A percentile compares a stretch with the other conserved stretches of the same genome.
Evolutionary conservation across 164 flowering plant genomes (phyloP).

Genomic region (Annona cherimola): DNA sequence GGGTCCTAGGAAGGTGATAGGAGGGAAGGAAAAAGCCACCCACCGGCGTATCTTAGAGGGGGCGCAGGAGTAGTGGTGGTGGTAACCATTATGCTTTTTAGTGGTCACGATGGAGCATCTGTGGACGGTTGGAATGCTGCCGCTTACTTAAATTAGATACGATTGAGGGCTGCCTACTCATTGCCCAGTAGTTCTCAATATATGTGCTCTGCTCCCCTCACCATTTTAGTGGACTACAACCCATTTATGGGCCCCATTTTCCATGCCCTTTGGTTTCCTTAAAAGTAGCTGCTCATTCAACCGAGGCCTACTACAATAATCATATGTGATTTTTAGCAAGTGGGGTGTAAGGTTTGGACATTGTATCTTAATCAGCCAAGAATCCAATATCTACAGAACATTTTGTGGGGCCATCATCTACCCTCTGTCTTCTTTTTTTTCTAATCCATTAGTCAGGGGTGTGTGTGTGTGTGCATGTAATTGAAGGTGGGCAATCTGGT

Average conservation of each 20-base stretch:
- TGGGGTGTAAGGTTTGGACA: too few relatives aligned
- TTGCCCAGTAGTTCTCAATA: not conserved
- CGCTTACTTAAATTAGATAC: not conserved
- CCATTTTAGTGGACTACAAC: not conserved
- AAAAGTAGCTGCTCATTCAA: not conserved
- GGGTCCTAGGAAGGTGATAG: not conserved
- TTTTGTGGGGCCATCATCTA: too few relatives aligned
- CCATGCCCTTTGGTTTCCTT: not conserved
- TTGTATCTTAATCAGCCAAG: too few relatives aligned
- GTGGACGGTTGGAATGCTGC: not conserved
- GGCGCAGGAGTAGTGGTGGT: not conserved
- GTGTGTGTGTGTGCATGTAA: too few relatives aligned
- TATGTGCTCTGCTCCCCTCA: not conserved
- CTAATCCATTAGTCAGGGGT: too few relatives aligned
- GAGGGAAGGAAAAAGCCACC: not conserved
- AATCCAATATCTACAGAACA: too few relatives aligned
- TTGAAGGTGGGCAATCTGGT: too few relatives aligned
- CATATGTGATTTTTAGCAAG: too few relatives aligned
- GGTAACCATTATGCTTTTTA: not conserved
- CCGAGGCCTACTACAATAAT: not conserved
- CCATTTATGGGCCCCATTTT: not conserved
- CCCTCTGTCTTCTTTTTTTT: too few relatives aligned
- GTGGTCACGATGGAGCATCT: slow-evolving; percentile 1
- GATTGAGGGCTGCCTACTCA: not conserved
- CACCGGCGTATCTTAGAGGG: not conserved